phyloP scores from a whole-genome alignment of 352 stramenopile genomes.

The Phytophthora citricola region DNA sequence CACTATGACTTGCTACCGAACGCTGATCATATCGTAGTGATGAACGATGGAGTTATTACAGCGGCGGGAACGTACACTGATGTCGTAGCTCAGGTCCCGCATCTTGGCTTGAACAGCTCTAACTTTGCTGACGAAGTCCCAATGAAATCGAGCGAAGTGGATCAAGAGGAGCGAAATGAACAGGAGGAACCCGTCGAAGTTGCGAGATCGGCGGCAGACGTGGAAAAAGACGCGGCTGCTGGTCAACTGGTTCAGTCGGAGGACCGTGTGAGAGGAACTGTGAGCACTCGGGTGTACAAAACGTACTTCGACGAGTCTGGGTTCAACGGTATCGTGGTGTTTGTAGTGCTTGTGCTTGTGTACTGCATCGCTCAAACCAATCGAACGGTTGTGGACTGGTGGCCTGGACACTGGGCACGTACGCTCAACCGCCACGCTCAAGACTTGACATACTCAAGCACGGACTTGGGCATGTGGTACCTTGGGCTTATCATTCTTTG shows the following conservation, averaged over 20 bases:
- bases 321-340: slow-evolving; percentile 20
- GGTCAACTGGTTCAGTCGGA: slow-evolving; percentile 33
- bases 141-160: slow-evolving; percentile 1
- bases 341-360: not conserved
- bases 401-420: slow-evolving; percentile 45
- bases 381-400: slow-evolving; percentile 44
- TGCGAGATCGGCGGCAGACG: not conserved
- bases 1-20: slow-evolving; percentile 88
- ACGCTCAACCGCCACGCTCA: slow-evolving; percentile 8
- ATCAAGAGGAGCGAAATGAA: slow-evolving; percentile 29
- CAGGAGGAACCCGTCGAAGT: slow-evolving; percentile 17
- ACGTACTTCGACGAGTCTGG: slow-evolving; percentile 44
- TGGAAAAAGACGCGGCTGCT: not conserved
- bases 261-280: slow-evolving; percentile 39
- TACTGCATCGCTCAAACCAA: slow-evolving; percentile 26
- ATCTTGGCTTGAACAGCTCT: slow-evolving; percentile 17
- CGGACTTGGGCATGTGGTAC: slow-evolving; percentile 46
- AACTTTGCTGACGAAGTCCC: not conserved
- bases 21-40: slow-evolving; percentile 47
- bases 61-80: slow-evolving; percentile 79
- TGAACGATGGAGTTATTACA: slow-evolving; percentile 75
- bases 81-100: slow-evolving; percentile 46
- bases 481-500: slow-evolving; percentile 37
- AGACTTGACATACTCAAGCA: slow-evolving; percentile 44
- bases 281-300: slow-evolving; percentile 38